A percentile compares a stretch with the other conserved stretches of the same genome.
Evolutionary conservation across 345 rosid genomes (phyloP).

Genomic region (Acer negundo): DNA sequence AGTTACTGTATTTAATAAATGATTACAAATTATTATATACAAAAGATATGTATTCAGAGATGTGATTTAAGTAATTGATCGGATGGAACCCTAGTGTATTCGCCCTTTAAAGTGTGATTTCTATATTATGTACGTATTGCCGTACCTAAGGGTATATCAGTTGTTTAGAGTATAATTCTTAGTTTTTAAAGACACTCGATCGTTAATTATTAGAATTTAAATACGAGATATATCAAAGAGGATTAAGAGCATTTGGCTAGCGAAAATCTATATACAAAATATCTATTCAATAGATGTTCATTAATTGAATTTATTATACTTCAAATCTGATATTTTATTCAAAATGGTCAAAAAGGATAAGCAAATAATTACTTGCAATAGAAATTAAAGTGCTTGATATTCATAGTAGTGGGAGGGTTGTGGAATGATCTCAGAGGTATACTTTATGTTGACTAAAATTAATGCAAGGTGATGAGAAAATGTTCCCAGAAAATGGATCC

Average conservation of each 20-base stretch:
- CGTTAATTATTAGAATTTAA: no score
- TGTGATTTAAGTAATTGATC: no score
- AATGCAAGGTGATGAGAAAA: not conserved
- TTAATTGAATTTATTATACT: not conserved
- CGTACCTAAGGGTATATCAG: no score
- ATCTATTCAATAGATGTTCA: no score
- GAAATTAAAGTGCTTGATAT: not conserved
- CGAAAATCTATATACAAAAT: not conserved
- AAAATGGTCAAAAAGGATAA: not conserved
- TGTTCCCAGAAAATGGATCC: constrained; percentile 15
- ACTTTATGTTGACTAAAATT: constrained; percentile 17
- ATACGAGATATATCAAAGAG: not conserved
- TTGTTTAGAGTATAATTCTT: no score
- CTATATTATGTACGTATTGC: no score
- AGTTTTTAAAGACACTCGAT: no score
- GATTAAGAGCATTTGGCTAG: not conserved
- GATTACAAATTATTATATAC: no score
- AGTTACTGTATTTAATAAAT: no score
- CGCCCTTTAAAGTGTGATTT: no score
- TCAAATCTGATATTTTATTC: no score
- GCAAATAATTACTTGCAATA: not conserved
- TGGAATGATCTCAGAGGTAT: constrained; percentile 17
- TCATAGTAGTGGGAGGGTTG: constrained; percentile 15
- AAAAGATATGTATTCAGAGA: not conserved
- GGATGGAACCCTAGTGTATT: no score